phyloP scores from a whole-genome alignment of 2,329 filamentous ascomycete species.

The Aschersonia sp. region DNA sequence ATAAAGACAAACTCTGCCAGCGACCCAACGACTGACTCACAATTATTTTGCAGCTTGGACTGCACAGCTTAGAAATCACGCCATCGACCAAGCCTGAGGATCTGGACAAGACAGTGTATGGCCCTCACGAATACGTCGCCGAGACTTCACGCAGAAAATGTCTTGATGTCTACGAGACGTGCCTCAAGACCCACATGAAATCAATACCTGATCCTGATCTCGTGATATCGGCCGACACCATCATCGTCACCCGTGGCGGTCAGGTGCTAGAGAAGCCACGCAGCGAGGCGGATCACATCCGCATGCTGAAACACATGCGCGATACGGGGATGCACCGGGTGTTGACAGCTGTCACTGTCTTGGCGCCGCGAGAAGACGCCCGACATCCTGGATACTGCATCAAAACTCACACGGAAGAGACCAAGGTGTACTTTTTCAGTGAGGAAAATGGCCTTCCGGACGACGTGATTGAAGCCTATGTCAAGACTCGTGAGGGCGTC shows the following conservation, averaged over 20 bases:
- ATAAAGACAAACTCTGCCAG: too few relatives aligned
- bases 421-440: constrained; percentile 71
- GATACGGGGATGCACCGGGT: constrained; percentile 70
- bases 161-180: constrained; percentile 49
- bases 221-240: constrained; percentile 80
- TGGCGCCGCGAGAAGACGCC: constrained; percentile 70
- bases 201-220: constrained; percentile 57
- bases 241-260: constrained; percentile 65
- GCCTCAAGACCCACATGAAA: constrained; percentile 25
- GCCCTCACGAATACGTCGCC: constrained; percentile 81
- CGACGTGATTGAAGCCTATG: constrained; percentile 67
- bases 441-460: constrained; percentile 47
- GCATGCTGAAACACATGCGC: constrained; percentile 69
- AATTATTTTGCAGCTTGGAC: constrained; percentile 45
- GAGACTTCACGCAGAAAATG: constrained; percentile 77
- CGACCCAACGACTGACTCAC: too few relatives aligned
- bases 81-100: constrained; percentile 78
- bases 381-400: constrained; percentile 75
- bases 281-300: constrained; percentile 64
- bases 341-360: constrained; percentile 70
- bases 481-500: constrained; percentile 74
- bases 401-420: constrained; percentile 76
- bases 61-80: constrained; percentile 68
- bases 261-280: constrained; percentile 83
- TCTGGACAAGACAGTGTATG: constrained; percentile 58